Percentiles rank a stretch among this genome's conserved stretches.
Evolutionary conservation across 2,329 filamentous ascomycete genomes (phyloP).

Genomic region (Fusarium nanum): DNA sequence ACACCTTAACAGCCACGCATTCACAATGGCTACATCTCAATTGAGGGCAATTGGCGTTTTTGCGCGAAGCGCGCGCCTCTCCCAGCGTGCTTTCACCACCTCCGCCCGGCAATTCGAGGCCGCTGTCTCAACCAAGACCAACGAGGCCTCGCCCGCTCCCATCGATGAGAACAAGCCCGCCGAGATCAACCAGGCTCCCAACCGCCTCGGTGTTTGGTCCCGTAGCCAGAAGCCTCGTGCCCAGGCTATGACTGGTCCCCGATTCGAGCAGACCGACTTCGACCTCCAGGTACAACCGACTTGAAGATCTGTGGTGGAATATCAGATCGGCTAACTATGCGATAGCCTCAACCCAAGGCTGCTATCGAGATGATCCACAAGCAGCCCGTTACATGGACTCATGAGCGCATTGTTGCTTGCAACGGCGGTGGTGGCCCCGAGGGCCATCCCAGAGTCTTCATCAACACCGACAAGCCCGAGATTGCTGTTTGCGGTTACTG

Average conservation of each 20-base stretch:
- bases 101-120: conserved; percentile 62
- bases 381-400: conserved; percentile 92
- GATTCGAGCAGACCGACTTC: conserved; percentile 98
- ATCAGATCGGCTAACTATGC: conserved; percentile 36
- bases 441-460: conserved; percentile 93
- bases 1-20: conserved; percentile 43
- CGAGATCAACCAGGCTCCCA: conserved; percentile 82
- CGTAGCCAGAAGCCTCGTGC: conserved; percentile 84
- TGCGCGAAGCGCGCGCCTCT: conserved; percentile 57
- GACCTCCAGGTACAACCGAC: conserved; percentile 78
- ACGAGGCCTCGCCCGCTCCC: conserved; percentile 57
- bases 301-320: conserved; percentile 7
- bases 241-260: conserved; percentile 89
- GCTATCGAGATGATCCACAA: conserved; percentile 97
- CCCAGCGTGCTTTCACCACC: conserved; percentile 61
- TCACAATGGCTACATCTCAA: conserved; percentile 58
- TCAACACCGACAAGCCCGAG: conserved; percentile 98
- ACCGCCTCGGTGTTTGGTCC: conserved; percentile 84
- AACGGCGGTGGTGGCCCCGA: conserved; percentile 91
- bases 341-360: conserved; percentile 85
- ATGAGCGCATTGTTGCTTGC: conserved; percentile 83
- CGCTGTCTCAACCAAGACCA: conserved; percentile 54
- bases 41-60: conserved; percentile 59
- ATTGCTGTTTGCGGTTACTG: conserved; percentile 93
- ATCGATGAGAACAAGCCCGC: conserved; percentile 57